Base-by-base conservation (phyloP, 2,329 filamentous ascomycete genomes). In the Beauveria medogensis region DNA sequence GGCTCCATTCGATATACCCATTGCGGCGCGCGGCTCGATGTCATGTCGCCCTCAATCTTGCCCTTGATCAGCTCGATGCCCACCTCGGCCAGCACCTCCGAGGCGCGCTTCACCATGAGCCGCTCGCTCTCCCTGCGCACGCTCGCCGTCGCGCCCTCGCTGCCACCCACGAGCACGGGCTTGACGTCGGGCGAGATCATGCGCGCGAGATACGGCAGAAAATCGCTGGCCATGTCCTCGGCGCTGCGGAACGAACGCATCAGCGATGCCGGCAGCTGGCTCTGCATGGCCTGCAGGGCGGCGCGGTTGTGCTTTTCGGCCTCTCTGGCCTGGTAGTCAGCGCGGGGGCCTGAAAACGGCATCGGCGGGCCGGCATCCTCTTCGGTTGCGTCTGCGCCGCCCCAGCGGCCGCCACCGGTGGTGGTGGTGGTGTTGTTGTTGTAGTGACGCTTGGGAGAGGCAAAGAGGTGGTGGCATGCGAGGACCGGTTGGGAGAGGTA, bases 1-100 rank as follows among this genome's bases (percentile, higher is more conserved):
- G 94, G 94, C 69, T 97, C 93, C 90, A 99, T 92, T 58, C 94
- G 86, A 73, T 96, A 97, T 9, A 96, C 87, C 82, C 87, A 97
- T 66, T 85, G 81, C 20, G 80, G 76, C n/a, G 83, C 86, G 40
- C 84, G 82, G 60, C 80, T 79, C 22, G 76, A 78, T 5, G 80
- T 72, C 8, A 82, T 81, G 41, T 90, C 88, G 14, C 80, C 80
- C 69, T 96, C 92, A 48, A 97, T 83, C 67, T 87, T 86, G 14
- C 89, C 88, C 69, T 87, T 88, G 65, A 96, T 89, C 71, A 97
- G 88, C 2, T 83, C 81, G 18, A 97, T 84, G 18, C 92, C 90
- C 16, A 93, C 82, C 20, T 91, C 90, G n/a, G 84, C 82, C 80
- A 99, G 89, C 0, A 92, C 87, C 64, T 88, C 83, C 0, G 94